These are phyloP conservation scores for Hyparrhenia diplandra DNA, from an alignment of 176 grass and related monocot species.

Conservation along the genomic window DNA sequence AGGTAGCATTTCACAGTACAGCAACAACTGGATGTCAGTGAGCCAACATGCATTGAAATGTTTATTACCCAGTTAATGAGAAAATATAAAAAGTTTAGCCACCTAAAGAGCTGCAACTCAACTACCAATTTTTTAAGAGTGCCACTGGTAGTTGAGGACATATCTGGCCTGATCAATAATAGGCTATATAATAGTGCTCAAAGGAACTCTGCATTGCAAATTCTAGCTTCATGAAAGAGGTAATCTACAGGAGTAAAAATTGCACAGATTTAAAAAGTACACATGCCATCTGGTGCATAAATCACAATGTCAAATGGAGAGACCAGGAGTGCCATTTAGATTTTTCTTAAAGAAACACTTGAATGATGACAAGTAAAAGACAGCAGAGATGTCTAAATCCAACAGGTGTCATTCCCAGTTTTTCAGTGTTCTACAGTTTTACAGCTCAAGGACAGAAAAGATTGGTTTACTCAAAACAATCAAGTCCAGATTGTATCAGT, in stretches of 20 bases:
- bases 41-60: background rate
- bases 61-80: background rate
- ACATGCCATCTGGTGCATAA: background rate
- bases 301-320: background rate
- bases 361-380: background rate
- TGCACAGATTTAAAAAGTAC: background rate
- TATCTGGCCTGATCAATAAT: background rate
- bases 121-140: background rate
- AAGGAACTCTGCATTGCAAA: background rate
- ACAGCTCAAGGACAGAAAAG: background rate
- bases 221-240: background rate
- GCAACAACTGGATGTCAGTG: background rate
- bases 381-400: background rate
- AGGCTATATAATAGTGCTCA: too few relatives aligned
- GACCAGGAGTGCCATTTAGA: background rate
- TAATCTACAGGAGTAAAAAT: conserved; percentile 4
- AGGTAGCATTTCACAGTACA: background rate
- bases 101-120: background rate
- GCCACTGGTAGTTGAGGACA: background rate
- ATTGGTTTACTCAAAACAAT: background rate
- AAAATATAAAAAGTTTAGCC: background rate
- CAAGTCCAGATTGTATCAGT: background rate
- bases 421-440: background rate
- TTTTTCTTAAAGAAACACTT: background rate
- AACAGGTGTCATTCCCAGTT: background rate